Conservation (phyloP, 2,329 filamentous ascomycete species). For the Beauveria sp. region DNA sequence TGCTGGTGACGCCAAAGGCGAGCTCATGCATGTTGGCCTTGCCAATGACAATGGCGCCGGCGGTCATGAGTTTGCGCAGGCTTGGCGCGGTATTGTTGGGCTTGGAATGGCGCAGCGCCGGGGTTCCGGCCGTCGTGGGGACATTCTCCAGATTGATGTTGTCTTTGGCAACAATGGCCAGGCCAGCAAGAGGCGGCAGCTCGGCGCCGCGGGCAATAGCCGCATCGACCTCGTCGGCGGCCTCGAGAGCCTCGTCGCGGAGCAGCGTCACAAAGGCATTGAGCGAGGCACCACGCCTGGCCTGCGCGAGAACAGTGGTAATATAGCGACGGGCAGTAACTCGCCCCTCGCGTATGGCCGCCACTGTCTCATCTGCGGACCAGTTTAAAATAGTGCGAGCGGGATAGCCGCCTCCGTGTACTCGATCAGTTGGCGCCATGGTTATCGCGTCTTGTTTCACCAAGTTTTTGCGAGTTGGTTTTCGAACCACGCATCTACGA, state of each 20-base stretch:
- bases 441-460: not conserved
- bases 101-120: constrained; percentile 9
- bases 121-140: constrained; percentile 14
- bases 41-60: constrained; percentile 29
- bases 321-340: constrained; percentile 7
- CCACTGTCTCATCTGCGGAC: constrained; percentile 9
- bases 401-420: not conserved
- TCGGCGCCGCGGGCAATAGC: constrained; percentile 10
- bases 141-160: constrained; percentile 16
- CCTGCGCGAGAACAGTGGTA: constrained; percentile 1
- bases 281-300: not conserved
- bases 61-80: constrained; percentile 16
- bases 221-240: constrained; percentile 7
- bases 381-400: not conserved
- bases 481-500: not conserved
- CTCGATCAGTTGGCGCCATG: not conserved
- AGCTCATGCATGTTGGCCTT: constrained; percentile 44
- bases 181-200: constrained; percentile 16
- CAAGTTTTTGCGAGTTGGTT: too few species aligned
- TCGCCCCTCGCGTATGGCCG: constrained; percentile 7
- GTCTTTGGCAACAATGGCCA: constrained; percentile 18
- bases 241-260: constrained; percentile 1
- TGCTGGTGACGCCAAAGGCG: constrained; percentile 16
- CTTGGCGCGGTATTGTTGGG: constrained; percentile 14
- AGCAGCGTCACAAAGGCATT: constrained; percentile 8